Evolutionary conservation across 257 asterid genomes (phyloP), one percentile per base, ranked within the genome.

Genomic region (Solanum lycopersicoides): DNA sequence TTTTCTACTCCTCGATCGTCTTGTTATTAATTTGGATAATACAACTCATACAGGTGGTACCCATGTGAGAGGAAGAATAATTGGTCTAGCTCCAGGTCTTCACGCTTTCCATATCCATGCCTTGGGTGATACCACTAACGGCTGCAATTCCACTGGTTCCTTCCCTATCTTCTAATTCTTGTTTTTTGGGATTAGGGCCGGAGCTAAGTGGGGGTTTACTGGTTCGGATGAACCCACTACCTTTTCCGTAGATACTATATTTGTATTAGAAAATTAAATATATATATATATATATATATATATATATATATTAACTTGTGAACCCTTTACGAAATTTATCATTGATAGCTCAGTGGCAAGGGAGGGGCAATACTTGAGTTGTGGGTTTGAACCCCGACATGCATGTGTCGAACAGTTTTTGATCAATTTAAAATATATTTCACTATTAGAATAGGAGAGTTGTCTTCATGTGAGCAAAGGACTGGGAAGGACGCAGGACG

Each of bases 101-200:
- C 99, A 96, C 89, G 99, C 92, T 77, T 94, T 96, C 89, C 99
- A 96, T 87, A 93, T 96, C 83, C 99, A 95, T 89, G 95, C 99
- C 90, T 95, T 95, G 86, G 99, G 99, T 30, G 99, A 96, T 94
- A 96, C 98, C 86, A 93, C 98, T 90, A 96, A 95, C 72, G 99
- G 98, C 90, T 96, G 98, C 95, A 95, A 90, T 91, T 96, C 99
- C 85, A 96, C 99, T 60, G 99, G 98, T 94, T 18, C 13, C 37
- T 28, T 32, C 21, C 20, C 74, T 68, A n/a, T 65, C 71, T 65
- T 65, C 14, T 10, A 65, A 65, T 65, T n/a, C 71, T 53, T 18
- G 23, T 18, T 18, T 53, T 53, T 53, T 7, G 63, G 63, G 10
- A 18, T 53, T 7, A 53, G n/a, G 11, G 63, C 11, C 8, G 63